phyloP scores from a whole-genome alignment of 192 early-diverging fungal genomes.

The Ambispora gerdemannii region DNA sequence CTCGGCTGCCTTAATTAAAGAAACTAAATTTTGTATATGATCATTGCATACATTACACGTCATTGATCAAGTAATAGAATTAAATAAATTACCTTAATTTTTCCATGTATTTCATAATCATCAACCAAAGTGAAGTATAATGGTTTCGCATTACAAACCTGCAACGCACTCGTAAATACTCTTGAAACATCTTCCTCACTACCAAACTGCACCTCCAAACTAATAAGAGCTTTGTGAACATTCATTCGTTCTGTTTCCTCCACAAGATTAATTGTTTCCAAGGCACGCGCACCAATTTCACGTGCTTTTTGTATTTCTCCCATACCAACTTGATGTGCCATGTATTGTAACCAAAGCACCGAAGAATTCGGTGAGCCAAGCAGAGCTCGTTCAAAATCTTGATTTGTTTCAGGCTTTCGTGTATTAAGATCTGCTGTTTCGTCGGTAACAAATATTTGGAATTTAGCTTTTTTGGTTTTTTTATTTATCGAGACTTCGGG shows the following conservation, averaged over 20 bases:
- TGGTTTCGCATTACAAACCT: slow-evolving; percentile 86
- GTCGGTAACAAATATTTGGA: slow-evolving; percentile 61
- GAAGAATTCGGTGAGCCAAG: slow-evolving; percentile 95
- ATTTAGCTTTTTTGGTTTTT: slow-evolving; percentile 59
- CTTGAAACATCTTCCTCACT: slow-evolving; percentile 71
- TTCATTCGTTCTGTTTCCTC: slow-evolving; percentile 97
- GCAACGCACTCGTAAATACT: slow-evolving; percentile 83
- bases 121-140: slow-evolving; percentile 82
- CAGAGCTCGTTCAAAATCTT: slow-evolving; percentile 90
- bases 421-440: slow-evolving; percentile 64
- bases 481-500: slow-evolving; percentile 14
- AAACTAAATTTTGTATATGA: too few relatives aligned
- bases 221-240: slow-evolving; percentile 95
- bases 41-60: too few relatives aligned
- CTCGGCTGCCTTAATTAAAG: slow-evolving; percentile 51
- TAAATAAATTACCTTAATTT: slow-evolving; percentile 54
- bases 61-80: too few relatives aligned
- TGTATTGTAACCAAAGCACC: slow-evolving; percentile 98
- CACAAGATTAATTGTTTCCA: slow-evolving; percentile 85
- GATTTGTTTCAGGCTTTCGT: slow-evolving; percentile 69
- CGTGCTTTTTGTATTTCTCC: slow-evolving; percentile 93
- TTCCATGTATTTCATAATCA: slow-evolving; percentile 86
- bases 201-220: slow-evolving; percentile 95
- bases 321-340: slow-evolving; percentile 96
- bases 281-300: slow-evolving; percentile 87